These are phyloP conservation scores for Diversispora eburnea DNA, from an alignment of 192 early-diverging fungal species.

Conservation along the genomic window DNA sequence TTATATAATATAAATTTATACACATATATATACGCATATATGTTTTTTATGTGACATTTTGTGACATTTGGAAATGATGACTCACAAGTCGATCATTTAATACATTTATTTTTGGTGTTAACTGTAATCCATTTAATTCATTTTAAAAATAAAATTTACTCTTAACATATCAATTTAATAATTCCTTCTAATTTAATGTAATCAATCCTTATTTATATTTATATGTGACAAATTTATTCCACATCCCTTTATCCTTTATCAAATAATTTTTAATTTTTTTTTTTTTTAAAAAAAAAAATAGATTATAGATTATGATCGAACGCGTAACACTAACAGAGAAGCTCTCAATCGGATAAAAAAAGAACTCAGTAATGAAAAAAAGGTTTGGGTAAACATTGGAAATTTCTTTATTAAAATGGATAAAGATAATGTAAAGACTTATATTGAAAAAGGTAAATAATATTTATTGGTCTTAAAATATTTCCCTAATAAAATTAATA, in stretches of 20 bases:
- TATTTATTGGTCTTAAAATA: neutral
- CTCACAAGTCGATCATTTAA: too few relatives aligned
- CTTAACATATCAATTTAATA: too few relatives aligned
- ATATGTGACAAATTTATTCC: neutral
- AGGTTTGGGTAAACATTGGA: constrained; percentile 56
- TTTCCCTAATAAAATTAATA: neutral
- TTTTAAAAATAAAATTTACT: too few relatives aligned
- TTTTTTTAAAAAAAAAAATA: constrained; percentile 28
- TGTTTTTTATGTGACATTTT: too few relatives aligned
- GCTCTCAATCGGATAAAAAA: constrained; percentile 48
- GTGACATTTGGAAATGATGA: too few relatives aligned
- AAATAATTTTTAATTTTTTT: too few relatives aligned
- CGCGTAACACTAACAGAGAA: constrained; percentile 55
- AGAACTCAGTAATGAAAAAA: constrained; percentile 38
- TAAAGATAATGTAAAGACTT: constrained; percentile 42
- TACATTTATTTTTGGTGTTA: too few relatives aligned
- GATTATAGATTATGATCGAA: constrained; percentile 57
- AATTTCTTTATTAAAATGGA: constrained; percentile 59
- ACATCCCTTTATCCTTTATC: neutral
- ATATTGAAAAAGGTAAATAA: constrained; percentile 53
- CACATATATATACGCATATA: too few relatives aligned
- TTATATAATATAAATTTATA: too few relatives aligned
- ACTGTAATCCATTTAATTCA: too few relatives aligned
- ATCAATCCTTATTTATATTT: neutral
- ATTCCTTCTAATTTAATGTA: neutral